Base-by-base conservation (phyloP, 306 rosid species). In the Quercus gilva region DNA sequence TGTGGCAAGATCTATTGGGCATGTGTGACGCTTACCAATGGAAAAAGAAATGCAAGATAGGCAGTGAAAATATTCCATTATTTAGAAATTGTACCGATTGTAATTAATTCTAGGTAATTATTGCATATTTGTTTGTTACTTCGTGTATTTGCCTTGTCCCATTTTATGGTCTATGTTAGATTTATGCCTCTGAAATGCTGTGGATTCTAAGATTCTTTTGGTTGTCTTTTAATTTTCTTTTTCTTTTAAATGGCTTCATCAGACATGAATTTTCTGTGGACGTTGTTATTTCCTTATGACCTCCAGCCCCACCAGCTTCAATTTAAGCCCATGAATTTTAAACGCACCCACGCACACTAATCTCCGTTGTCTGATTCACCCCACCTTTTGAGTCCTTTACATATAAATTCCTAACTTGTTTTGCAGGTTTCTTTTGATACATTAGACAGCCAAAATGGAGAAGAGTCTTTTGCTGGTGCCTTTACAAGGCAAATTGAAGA, bases 401-500 rank as follows among this genome's bases (percentile, higher is more conserved):
- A 18, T 59, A 65, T 78, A 64, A 70, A 69, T 63, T 29, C 15
- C 60, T 11, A 60, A 71, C 41, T 68, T 69, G 51, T 82, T 86
- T 81, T 63, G 76, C 84, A 79, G 86, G 77, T 68, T 73, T 85
- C 82, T 49, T 55, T 76, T 33, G 89, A 82, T 55, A 51, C 71
- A 43, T 65, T 69, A 68, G 84, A 76, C 87, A 80, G 84, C 76
- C 88, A 82, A 86, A 89, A 74, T 35, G 87, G 68, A 55, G 90
- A 58, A 23, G 92, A 84, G 69, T 76, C 88, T 53, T 76, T 65
- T 1, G 79, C 15, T 41, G 84, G 74, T 75, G 73, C 80, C 80
- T 81, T 73, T 41, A 61, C 83, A 81, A 81, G 63, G 72, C 72
- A 74, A 57, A 63, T 21, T 76, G 84, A 78, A 81, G 97, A 91